Evolutionary conservation across 169 alveolate species (phyloP).

Genomic region (Toxoplasma gondii): DNA sequence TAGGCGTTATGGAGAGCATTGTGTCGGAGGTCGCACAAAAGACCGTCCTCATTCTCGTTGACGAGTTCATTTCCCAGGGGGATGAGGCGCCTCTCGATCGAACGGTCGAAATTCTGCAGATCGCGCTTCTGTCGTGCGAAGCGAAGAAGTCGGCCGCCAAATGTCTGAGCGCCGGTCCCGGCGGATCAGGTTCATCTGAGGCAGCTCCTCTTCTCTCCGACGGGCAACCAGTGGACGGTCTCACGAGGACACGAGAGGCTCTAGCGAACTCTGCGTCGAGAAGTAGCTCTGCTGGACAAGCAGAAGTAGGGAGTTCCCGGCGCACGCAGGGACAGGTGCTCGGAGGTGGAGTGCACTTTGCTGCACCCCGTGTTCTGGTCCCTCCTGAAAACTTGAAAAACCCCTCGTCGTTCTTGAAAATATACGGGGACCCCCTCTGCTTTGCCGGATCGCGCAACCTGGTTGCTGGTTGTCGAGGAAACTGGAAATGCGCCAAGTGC

Average conservation of each 20-base stretch:
- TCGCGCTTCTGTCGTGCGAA: background rate
- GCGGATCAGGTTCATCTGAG: background rate
- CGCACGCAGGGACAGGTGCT: background rate
- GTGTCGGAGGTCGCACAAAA: background rate
- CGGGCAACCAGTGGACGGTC: background rate
- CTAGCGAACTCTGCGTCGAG: background rate
- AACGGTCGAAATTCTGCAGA: background rate
- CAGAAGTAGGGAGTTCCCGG: background rate
- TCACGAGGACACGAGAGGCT: background rate
- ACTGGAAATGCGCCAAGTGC: slow-evolving; percentile 80
- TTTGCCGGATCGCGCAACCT: slow-evolving; percentile 38
- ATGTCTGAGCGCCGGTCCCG: background rate
- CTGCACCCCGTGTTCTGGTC: slow-evolving; percentile 52
- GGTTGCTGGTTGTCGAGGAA: slow-evolving; percentile 75
- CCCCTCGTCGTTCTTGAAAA: slow-evolving; percentile 77
- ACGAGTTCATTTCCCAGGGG: background rate
- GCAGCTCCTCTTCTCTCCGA: background rate
- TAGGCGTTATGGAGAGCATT: slow-evolving; percentile 5
- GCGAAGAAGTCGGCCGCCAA: background rate
- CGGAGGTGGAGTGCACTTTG: background rate
- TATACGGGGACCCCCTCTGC: slow-evolving; percentile 81
- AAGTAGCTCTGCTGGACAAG: background rate
- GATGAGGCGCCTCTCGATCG: background rate
- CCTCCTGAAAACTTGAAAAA: slow-evolving; percentile 69
- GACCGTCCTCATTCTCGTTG: background rate